phyloP scores from a whole-genome alignment of 768 basidiomycete species.

The Pisolithus albus region DNA sequence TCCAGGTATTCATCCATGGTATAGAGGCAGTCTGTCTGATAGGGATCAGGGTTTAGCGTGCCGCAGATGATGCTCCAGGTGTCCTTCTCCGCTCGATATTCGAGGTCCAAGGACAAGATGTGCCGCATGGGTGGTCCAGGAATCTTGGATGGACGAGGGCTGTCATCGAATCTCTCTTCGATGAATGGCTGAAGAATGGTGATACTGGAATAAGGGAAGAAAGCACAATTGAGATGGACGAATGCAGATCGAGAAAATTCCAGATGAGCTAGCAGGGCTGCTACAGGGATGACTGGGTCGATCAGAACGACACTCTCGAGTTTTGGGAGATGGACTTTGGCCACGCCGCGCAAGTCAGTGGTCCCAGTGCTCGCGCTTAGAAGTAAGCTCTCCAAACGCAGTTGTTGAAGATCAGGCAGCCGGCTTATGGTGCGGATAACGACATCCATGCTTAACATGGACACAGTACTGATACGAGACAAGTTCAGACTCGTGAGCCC shows the following conservation, averaged over 20 bases:
- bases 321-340: neutral
- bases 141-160: neutral
- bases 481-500: slow-evolving; percentile 35
- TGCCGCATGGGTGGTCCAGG: neutral
- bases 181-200: neutral
- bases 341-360: neutral
- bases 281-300: neutral
- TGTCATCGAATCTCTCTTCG: neutral
- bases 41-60: neutral
- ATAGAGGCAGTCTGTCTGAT: neutral
- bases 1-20: neutral
- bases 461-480: slow-evolving; percentile 17
- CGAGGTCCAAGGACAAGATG: neutral
- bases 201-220: neutral
- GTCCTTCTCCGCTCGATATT: neutral
- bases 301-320: neutral
- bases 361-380: slow-evolving; percentile 8
- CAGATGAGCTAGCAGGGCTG: neutral
- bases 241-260: neutral
- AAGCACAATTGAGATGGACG: neutral
- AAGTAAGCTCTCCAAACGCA: slow-evolving; percentile 33
- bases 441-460: slow-evolving; percentile 26
- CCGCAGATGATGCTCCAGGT: neutral
- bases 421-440: slow-evolving; percentile 28
- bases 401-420: slow-evolving; percentile 28